Base-by-base conservation (phyloP, 352 stramenopile genomes). In the Blastocystis sp. region DNA sequence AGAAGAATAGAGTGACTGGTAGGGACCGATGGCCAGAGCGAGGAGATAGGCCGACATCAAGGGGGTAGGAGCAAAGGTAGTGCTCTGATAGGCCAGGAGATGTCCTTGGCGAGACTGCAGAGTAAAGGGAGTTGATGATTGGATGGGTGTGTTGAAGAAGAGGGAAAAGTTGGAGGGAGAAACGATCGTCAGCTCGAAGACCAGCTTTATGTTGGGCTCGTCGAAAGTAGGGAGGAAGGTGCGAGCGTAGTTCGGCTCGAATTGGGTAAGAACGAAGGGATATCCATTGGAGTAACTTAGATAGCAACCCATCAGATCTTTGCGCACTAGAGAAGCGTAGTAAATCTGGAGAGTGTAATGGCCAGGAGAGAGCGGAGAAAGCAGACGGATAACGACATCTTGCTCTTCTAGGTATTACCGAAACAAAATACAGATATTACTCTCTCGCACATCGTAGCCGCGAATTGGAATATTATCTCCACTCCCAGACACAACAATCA, bases 231-330 rank as follows among this genome's bases (percentile, higher is more conserved):
- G 73, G 20, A 85, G 43, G 26, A 50, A 85, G 6, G 73, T 85
- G 11, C 73, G 73, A 16, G 73, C 73, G 20, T 68, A 85, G 41
- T 85, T 85, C 2, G 73, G 54, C 13, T 85, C 73, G 50, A 85
- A 85, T 2, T 85, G 73, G 37, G 73, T 66, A 24, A 85, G 50
- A 2, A 85, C 39, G 50, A 68, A 85, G 24, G 50, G 50, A 9
- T 85, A 55, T 26, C 63, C 73, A 8, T 85, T 85, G 3, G 13
- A 20, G 34, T 85, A 85, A 26, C 45, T 85, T 16, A 85, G 50
- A 45, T 85, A 85, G 8, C 73, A 85, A 41, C 73, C 73, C 73
- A 85, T 85, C 73, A 85, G 63, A 24, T 85, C 73, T 34, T 34
- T 85, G 43, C 73, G 73, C 16, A 85, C 43, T 37, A 66, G 8